These are phyloP conservation scores for Phytophthora pseudosyringae DNA, from an alignment of 352 stramenopile species.

Conservation along the genomic window DNA sequence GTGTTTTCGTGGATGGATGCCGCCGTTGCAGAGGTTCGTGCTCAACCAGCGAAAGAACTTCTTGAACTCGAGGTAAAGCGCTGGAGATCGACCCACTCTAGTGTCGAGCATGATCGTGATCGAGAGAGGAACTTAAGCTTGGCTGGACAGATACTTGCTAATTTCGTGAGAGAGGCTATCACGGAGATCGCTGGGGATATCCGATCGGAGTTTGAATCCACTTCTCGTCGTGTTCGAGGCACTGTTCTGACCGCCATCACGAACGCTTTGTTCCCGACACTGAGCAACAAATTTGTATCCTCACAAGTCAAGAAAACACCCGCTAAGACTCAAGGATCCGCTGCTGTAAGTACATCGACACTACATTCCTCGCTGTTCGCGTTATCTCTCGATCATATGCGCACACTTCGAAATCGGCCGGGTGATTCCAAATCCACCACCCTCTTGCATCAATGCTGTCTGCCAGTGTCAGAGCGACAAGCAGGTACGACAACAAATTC, in stretches of 20 bases:
- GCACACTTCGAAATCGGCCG: conserved; percentile 11
- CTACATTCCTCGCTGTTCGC: conserved; percentile 34
- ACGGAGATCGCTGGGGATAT: conserved; percentile 47
- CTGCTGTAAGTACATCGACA: neutral
- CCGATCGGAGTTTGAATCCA: conserved; percentile 41
- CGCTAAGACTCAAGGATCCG: conserved; percentile 1
- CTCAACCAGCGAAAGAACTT: conserved; percentile 35
- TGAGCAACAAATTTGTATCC: neutral
- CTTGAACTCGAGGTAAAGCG: conserved; percentile 40
- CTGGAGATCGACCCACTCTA: conserved; percentile 28
- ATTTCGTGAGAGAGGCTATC: conserved; percentile 38
- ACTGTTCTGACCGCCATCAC: conserved; percentile 19
- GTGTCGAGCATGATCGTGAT: conserved; percentile 29
- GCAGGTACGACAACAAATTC: neutral
- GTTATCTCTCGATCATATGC: conserved; percentile 28
- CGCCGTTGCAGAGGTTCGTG: conserved; percentile 25
- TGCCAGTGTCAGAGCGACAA: conserved; percentile 7
- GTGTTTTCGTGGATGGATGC: conserved; percentile 51
- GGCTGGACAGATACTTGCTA: conserved; percentile 18
- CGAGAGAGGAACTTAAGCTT: conserved; percentile 5
- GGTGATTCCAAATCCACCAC: conserved; percentile 10
- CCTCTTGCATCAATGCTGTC: conserved; percentile 16
- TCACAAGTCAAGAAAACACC: conserved; percentile 16
- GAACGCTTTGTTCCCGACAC: conserved; percentile 32
- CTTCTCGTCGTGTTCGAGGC: conserved; percentile 25